Base-by-base conservation (phyloP, 148 eudicot species). In the Drosera capensis region DNA sequence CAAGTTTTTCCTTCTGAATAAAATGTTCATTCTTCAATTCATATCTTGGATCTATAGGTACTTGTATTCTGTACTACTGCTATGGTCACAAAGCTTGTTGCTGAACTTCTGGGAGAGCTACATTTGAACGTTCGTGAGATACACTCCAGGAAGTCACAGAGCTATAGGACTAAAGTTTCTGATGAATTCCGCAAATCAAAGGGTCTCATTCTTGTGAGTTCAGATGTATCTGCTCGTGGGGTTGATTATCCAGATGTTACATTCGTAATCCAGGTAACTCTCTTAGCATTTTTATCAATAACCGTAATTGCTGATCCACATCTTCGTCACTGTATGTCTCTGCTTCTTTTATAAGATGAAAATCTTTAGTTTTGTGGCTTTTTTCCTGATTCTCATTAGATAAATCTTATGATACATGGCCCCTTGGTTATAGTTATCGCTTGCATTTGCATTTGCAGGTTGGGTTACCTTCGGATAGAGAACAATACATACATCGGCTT, bases 41-140 rank as follows among this genome's bases (percentile, higher is more conserved):
- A 34, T 59, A 23, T 28, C 20, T n/a, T 14, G 14, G 23, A 14
- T 53, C 14, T 52, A 26, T 67, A 90, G 97, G 82, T 90, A 52
- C 86, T 90, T 67, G 97, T 90, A 20, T 90, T 90, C 65, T 90
- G 97, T 69, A 90, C 95, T 51, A 90, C 97, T 46, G 97, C 97
- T 14, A 90, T 90, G 97, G 85, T 90, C 28, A 90, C 97, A n/a
- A 72, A 54, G 59, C 78, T 90, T 26, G 93, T 90, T 43, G 87
- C 97, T 34, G 78, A 80, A 45, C 72, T 84, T 58, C 97, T 90
- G 51, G 80, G 78, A 42, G 78, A 78, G 62, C 87, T 90, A 16
- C 84, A 90, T 58, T 52, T 90, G 45, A 90, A 90, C 67, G 93
- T 90, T 31, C 73, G 97, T n/a, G 97, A 90, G 57, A 90, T 90